phyloP scores from a whole-genome alignment of 768 basidiomycete species.

The Floccularia luteovirens region DNA sequence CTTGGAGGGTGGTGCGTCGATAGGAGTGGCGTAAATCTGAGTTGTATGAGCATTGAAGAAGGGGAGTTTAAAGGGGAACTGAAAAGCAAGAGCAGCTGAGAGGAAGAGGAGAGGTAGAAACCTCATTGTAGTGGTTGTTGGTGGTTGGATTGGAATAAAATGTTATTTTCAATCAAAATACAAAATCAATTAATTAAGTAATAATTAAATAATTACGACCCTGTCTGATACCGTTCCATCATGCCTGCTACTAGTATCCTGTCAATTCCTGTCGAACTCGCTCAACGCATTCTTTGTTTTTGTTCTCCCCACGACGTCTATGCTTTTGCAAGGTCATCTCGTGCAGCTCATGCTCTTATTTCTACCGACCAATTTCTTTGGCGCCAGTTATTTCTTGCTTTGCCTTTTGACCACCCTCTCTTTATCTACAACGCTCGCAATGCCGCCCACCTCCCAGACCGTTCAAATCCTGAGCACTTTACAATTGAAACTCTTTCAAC shows the following conservation, averaged over 20 bases:
- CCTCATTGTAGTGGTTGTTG: no score
- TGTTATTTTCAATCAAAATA: no score
- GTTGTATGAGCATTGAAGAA: slow-evolving; percentile 36
- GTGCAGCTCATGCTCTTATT: slow-evolving; percentile 37
- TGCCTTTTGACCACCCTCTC: slow-evolving; percentile 63
- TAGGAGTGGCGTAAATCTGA: slow-evolving; percentile 7
- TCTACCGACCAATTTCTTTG: slow-evolving; percentile 54
- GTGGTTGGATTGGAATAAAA: no score
- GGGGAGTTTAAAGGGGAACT: slow-evolving; percentile 50
- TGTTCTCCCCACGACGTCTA: slow-evolving; percentile 53
- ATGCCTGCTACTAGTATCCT: slow-evolving; percentile 20
- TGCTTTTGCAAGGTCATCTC: slow-evolving; percentile 51
- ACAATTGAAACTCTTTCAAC: background rate
- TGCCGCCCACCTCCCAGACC: background rate
- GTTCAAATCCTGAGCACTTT: background rate
- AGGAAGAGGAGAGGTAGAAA: slow-evolving; percentile 7
- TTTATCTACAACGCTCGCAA: slow-evolving; percentile 12
- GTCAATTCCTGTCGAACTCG: slow-evolving; percentile 48
- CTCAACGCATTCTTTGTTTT: slow-evolving; percentile 47
- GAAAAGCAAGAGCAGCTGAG: slow-evolving; percentile 27
- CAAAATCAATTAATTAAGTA: no score
- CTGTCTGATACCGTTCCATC: no score
- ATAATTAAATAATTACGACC: no score
- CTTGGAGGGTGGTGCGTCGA: slow-evolving; percentile 8
- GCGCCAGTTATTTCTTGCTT: slow-evolving; percentile 53